Conservation (phyloP, 2,329 filamentous ascomycete species). For the Thelonectria discophora region DNA sequence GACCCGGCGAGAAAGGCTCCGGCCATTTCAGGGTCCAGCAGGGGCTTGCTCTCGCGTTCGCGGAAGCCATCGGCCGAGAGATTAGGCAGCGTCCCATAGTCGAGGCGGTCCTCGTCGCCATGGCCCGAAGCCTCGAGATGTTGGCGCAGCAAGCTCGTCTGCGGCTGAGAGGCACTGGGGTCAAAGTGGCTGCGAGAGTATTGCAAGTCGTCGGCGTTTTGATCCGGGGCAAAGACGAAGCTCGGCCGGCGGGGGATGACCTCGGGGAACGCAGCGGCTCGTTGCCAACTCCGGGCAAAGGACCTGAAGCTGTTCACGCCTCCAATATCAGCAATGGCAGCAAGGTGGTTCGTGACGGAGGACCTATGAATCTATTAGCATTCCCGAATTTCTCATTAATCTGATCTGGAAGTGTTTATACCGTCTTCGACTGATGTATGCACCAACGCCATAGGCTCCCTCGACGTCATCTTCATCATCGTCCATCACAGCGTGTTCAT, state of each 20-base stretch:
- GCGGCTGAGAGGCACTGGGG: constrained; percentile 42
- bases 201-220: constrained; percentile 46
- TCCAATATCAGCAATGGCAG: constrained; percentile 74
- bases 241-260: constrained; percentile 82
- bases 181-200: constrained; percentile 55
- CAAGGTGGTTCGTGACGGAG: constrained; percentile 66
- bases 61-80: constrained; percentile 41
- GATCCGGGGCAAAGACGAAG: constrained; percentile 72
- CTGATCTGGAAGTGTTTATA: constrained; percentile 22
- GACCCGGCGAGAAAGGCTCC: constrained; percentile 42
- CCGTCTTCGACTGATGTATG: constrained; percentile 45
- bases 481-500: constrained; percentile 58
- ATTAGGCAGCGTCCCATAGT: constrained; percentile 27
- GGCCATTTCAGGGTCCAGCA: constrained; percentile 56
- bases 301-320: constrained; percentile 95
- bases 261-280: constrained; percentile 87
- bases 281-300: constrained; percentile 91
- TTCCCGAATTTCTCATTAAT: neutral
- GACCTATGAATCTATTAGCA: constrained; percentile 52
- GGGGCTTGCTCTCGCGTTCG: constrained; percentile 59
- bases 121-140: constrained; percentile 56
- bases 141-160: constrained; percentile 60
- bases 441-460: constrained; percentile 32
- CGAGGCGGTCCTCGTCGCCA: constrained; percentile 38
- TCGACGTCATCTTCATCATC: constrained; percentile 49